Evolutionary conservation across 306 rosid species (phyloP), one percentile per base, ranked within the genome.

Genomic region (Biancaea sappan): DNA sequence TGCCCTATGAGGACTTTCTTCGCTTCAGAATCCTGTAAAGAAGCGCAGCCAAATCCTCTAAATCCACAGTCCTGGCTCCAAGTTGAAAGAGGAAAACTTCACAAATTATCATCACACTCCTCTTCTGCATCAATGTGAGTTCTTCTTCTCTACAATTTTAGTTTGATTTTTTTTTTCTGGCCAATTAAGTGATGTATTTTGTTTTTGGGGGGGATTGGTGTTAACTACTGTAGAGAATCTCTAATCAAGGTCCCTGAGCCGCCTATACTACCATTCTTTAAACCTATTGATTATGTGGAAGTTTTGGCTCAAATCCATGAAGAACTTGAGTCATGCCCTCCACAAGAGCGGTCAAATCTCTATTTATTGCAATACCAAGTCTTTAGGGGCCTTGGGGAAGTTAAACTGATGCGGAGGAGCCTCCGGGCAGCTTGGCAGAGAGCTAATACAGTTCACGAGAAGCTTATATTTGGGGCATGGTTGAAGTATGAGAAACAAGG

Each of bases 21-120:
- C 80, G 86, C 91, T 78, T 81, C 91, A 35, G 98, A 93, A 69
- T 78, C 89, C 24, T 88, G 88, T 71, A 93, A 88, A 87, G 97
- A 87, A 46, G 76, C 81, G 9, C 95, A 87, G 71, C 86, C 84
- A 38, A 90, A 86, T 89, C 90, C 91, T 78, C 74, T 88, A 32
- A 88, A 87, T 84, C 96, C 98, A 15, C 93, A 90, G 82, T 85
- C 98, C 51, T 93, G 98, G 95, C 98, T 93, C 51, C 98, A 93
- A 70, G 98, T 93, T 82, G 98, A 93, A 81, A 88, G 98, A 79
- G 98, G 97, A 77, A 90, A 93, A 83, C 85, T 84, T 71, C 69
- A 89, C 54, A 88, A 93, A 77, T 76, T 85, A 58, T 75, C 98
- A 15, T 82, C 90, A 28, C 82, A 81, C 68, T 76, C 84, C 59